These are phyloP conservation scores for Colletotrichum neosansevieriae DNA, from an alignment of 2,329 filamentous ascomycete genomes.

Conservation along the genomic window DNA sequence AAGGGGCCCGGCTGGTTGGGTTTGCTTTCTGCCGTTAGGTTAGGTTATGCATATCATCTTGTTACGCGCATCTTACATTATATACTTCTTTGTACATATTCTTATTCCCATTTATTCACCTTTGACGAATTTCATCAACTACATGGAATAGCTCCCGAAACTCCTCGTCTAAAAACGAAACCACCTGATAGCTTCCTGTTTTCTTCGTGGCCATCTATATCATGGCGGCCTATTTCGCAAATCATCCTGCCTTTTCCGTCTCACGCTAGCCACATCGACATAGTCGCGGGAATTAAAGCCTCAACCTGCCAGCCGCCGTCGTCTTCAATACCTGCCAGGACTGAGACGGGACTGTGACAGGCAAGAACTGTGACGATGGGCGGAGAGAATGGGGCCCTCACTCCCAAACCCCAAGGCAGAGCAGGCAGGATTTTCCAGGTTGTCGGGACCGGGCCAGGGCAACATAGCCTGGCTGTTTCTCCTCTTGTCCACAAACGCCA, in stretches of 20 bases:
- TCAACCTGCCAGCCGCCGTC: no score
- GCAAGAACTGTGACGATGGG: no score
- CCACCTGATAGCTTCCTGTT: neutral
- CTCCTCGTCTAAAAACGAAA: neutral
- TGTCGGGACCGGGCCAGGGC: constrained; percentile 26
- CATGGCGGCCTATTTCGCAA: no score
- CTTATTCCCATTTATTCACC: neutral
- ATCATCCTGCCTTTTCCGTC: no score
- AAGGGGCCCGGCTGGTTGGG: neutral
- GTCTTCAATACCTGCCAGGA: neutral
- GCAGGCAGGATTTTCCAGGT: constrained; percentile 22
- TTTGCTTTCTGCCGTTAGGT: neutral
- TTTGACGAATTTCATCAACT: neutral
- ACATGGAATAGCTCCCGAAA: neutral
- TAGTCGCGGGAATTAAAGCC: no score
- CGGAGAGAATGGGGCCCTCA: neutral
- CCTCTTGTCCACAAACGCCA: neutral
- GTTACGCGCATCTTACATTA: constrained; percentile 7
- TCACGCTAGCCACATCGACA: no score
- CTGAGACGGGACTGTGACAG: no score
- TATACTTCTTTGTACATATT: constrained; percentile 25
- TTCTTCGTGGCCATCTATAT: neutral
- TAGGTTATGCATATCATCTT: constrained; percentile 7
- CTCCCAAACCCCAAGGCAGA: neutral
- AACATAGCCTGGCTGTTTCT: neutral